Base-by-base conservation (phyloP, 306 rosid species). In the Malus orientalis region DNA sequence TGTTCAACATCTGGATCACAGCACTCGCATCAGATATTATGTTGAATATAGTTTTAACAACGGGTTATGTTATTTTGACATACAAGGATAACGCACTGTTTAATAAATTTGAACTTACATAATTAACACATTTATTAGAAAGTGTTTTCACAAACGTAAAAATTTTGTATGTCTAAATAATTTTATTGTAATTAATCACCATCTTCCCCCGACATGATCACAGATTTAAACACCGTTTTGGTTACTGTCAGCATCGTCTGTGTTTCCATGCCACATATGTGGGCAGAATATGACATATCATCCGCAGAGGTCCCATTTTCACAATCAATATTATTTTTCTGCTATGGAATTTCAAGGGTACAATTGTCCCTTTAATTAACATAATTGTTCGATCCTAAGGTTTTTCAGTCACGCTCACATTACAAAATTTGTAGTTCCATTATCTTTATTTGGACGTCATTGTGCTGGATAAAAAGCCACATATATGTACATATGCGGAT, bases 251-350 rank as follows among this genome's bases (percentile, higher is more conserved):
- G 51, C 79, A 64, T 79, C 80, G 60, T 16, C 19, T 30, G 58
- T 80, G 19, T 6, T 62, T 69, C 42, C 33, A 75, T 7, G 75
- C 68, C 84, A 70, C 29, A 70, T n/a, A 54, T 23, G 64, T 11
- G 44, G 51, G 74, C 70, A 70, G 83, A 85, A 83, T 82, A 69
- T 67, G 87, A 79, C 82, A 42, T 70, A 70, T 83, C 88, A 79
- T 75, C 83, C 72, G 66, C 77, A 64, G 63, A 71, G 53, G 83
- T 65, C 66, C 90, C 87, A 72, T 47, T 74, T 80, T 75, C 74
- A 75, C 86, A 85, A 80, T 90, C 78, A 81, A 85, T 83, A 82
- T 27, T 71, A 82, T 27, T 71, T 22, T 55, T 11, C n/a, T 62
- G 45, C 6, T 51, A 6, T 51, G 70, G 23, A 73, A 63, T 57